phyloP scores from a whole-genome alignment of 352 stramenopile species.

The Phytopythium mirpurense region DNA sequence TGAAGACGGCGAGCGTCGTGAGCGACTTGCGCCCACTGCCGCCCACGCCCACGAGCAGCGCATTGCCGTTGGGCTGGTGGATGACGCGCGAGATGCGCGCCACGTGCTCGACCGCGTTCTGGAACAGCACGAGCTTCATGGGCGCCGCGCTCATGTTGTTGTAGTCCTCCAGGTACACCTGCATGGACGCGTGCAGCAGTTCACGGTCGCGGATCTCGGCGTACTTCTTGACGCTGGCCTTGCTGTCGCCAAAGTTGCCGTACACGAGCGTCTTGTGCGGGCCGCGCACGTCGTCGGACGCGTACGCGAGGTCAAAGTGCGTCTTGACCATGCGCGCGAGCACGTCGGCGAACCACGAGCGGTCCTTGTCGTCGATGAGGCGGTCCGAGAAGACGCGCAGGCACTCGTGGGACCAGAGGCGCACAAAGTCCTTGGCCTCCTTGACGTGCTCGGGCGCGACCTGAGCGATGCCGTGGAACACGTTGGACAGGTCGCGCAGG shows the following conservation, averaged over 20 bases:
- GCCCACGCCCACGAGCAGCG: constrained; percentile 91
- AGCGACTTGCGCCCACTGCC: constrained; percentile 91
- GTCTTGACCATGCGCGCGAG: constrained; percentile 61
- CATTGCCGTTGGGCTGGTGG: constrained; percentile 91
- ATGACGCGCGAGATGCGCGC: constrained; percentile 91
- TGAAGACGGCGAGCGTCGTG: constrained; percentile 90
- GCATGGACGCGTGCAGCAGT: constrained; percentile 81
- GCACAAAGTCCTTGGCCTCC: constrained; percentile 83
- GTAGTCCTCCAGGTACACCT: constrained; percentile 92
- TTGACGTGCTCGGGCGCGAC: constrained; percentile 71
- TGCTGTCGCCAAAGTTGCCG: constrained; percentile 82
- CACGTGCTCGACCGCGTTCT: constrained; percentile 94
- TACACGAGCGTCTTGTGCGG: constrained; percentile 80
- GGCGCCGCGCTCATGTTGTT: constrained; percentile 93
- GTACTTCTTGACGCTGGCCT: constrained; percentile 73
- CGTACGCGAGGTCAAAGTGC: constrained; percentile 82
- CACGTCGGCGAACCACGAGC: constrained; percentile 79
- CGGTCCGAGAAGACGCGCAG: constrained; percentile 90
- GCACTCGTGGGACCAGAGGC: constrained; percentile 91
- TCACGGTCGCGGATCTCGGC: constrained; percentile 83
- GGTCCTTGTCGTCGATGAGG: constrained; percentile 87
- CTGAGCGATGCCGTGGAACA: constrained; percentile 90
- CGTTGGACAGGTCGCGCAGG: constrained; percentile 89
- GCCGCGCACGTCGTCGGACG: constrained; percentile 41
- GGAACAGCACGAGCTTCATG: constrained; percentile 94